phyloP scores from a whole-genome alignment of 2,329 filamentous ascomycete genomes.

The Penicillium psychrosexuale region DNA sequence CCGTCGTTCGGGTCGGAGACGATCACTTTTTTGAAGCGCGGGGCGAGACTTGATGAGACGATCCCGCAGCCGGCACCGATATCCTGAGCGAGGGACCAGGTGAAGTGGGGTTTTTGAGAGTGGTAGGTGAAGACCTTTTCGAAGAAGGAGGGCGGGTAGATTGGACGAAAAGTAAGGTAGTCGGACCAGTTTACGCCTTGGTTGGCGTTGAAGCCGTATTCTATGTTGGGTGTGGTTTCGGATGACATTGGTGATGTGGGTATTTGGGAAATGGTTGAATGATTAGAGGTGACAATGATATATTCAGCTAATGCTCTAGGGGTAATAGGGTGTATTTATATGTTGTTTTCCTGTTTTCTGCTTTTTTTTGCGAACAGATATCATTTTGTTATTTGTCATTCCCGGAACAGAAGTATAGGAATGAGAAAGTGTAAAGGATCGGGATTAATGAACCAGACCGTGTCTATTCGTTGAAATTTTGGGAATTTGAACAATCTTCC shows the following conservation, averaged over 20 bases:
- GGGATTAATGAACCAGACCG: neutral
- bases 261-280: neutral
- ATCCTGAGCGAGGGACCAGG: conserved; percentile 2
- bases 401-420: neutral
- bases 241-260: neutral
- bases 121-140: conserved; percentile 3
- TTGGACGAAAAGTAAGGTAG: conserved; percentile 4
- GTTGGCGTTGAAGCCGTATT: conserved; percentile 2
- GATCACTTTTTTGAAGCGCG: conserved; percentile 1
- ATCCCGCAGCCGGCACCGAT: conserved; percentile 7
- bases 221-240: neutral
- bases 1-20: conserved; percentile 6
- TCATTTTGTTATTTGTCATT: neutral
- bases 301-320: neutral
- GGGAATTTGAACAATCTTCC: neutral
- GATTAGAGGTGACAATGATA: too few relatives aligned
- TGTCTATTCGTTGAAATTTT: neutral
- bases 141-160: conserved; percentile 7
- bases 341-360: neutral
- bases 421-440: neutral
- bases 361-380: neutral
- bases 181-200: conserved; percentile 6
- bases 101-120: neutral
- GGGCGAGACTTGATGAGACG: neutral
- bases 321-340: neutral